A percentile compares a stretch with the other conserved stretches of the same genome.
These are phyloP conservation scores for Tothia fuscella DNA, from an alignment of 2,329 filamentous ascomycete species.

Conservation along the genomic window DNA sequence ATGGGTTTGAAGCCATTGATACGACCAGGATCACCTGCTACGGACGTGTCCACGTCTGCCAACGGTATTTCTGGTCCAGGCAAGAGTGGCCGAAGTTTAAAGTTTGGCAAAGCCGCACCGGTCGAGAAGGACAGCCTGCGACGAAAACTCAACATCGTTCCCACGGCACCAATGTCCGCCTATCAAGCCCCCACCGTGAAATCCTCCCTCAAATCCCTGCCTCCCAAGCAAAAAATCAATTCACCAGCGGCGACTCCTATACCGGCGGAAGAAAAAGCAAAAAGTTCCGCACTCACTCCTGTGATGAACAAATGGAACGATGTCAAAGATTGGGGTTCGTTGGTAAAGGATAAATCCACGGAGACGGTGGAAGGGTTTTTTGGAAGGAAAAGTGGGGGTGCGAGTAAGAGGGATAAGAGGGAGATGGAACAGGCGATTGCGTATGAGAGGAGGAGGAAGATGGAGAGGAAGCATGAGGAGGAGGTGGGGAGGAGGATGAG, in stretches of 20 bases:
- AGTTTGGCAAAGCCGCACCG: neutral
- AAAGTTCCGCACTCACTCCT: neutral
- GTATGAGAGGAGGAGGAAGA: conserved; percentile 1
- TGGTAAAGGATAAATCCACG: neutral
- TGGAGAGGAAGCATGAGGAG: conserved; percentile 11
- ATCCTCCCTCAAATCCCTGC: neutral
- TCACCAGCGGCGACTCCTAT: too few relatives aligned
- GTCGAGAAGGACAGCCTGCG: too few relatives aligned
- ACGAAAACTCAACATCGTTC: neutral
- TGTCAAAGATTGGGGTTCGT: neutral
- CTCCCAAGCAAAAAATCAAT: neutral
- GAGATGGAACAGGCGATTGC: neutral
- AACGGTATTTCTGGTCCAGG: neutral
- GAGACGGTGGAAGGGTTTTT: neutral
- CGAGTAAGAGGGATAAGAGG: neutral
- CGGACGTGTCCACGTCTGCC: neutral
- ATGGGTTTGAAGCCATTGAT: conserved; percentile 25
- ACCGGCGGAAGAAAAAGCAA: neutral
- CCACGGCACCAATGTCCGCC: neutral
- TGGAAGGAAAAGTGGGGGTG: neutral
- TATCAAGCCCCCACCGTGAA: neutral
- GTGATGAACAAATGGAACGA: neutral
- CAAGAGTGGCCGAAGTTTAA: neutral
- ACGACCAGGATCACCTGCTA: conserved; percentile 7
- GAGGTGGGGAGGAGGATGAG: conserved; percentile 4